Evolutionary conservation across 2,329 filamentous ascomycete species (phyloP).

Genomic region (Zasmidium cellare): DNA sequence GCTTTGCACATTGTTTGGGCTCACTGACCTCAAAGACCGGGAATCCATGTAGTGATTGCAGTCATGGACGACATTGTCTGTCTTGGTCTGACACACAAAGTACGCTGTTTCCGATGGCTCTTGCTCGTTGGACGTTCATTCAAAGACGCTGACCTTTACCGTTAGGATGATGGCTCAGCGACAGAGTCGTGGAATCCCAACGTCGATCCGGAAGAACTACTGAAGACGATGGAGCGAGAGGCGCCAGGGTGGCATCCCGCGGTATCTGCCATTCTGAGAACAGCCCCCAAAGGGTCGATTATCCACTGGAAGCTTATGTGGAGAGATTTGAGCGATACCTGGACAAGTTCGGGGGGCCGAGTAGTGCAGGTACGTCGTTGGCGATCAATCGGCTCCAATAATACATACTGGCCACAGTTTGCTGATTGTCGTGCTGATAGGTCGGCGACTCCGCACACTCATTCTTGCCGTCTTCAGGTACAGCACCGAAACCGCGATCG

Average conservation of each 20-base stretch:
- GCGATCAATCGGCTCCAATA: too few relatives aligned
- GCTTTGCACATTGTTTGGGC: too few relatives aligned
- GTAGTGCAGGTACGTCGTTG: conserved; percentile 49
- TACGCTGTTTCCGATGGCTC: too few relatives aligned
- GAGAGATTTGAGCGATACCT: conserved; percentile 46
- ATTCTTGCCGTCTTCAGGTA: conserved; percentile 45
- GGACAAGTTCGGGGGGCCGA: conserved; percentile 45
- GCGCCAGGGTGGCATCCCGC: conserved; percentile 1
- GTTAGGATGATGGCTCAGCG: neutral
- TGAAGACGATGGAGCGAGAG: conserved; percentile 1
- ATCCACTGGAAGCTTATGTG: conserved; percentile 51
- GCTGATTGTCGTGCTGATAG: too few relatives aligned
- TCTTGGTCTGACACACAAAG: conserved; percentile 33
- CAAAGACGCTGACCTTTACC: too few relatives aligned
- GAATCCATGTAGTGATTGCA: conserved; percentile 2
- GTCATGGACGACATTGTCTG: conserved; percentile 29
- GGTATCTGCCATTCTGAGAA: conserved; percentile 35
- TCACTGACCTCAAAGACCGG: neutral
- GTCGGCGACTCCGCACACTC: conserved; percentile 47
- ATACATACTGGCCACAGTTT: too few relatives aligned
- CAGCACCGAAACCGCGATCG: too few relatives aligned
- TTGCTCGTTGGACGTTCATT: too few relatives aligned
- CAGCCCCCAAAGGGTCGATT: conserved; percentile 46
- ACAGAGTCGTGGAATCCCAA: conserved; percentile 9
- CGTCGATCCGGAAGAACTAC: neutral